Evolutionary conservation across 2,329 filamentous ascomycete genomes (phyloP).

Genomic region (Fusarium sp.): DNA sequence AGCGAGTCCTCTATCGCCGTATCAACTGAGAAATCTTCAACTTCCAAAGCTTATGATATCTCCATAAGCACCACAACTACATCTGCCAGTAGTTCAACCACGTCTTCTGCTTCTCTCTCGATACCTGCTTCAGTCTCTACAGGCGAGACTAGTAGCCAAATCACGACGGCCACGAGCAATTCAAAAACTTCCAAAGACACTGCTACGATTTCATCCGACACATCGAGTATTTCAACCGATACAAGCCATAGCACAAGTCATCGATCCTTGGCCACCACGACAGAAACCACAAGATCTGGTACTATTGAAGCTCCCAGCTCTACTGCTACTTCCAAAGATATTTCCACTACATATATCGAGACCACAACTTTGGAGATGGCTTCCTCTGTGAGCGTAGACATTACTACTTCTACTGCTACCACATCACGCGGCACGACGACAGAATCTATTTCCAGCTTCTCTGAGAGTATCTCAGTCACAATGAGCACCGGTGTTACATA

Average conservation of each 20-base stretch:
- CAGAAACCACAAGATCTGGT: not conserved
- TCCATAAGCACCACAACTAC: conserved; percentile 1
- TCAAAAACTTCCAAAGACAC: no score
- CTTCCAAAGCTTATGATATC: conserved; percentile 1
- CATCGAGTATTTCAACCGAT: no score
- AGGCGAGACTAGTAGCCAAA: no score
- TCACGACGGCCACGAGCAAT: no score
- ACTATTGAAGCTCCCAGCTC: not conserved
- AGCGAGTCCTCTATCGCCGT: not conserved
- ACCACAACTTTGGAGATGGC: no score
- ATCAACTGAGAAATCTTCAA: conserved; percentile 3
- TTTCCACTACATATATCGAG: no score
- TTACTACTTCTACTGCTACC: not conserved
- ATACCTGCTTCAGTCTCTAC: no score
- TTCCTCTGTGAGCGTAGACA: no score
- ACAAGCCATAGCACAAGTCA: not conserved
- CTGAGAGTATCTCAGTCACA: conserved; percentile 16
- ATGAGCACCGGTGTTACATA: not conserved
- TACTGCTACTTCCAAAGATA: no score
- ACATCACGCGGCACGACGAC: not conserved
- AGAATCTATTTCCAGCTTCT: not conserved
- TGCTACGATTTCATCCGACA: no score
- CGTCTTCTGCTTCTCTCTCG: no score
- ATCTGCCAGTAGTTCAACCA: not conserved
- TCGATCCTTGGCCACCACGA: not conserved